phyloP scores from a whole-genome alignment of 2,329 filamentous ascomycete genomes.

The Colletotrichum camelliae region DNA sequence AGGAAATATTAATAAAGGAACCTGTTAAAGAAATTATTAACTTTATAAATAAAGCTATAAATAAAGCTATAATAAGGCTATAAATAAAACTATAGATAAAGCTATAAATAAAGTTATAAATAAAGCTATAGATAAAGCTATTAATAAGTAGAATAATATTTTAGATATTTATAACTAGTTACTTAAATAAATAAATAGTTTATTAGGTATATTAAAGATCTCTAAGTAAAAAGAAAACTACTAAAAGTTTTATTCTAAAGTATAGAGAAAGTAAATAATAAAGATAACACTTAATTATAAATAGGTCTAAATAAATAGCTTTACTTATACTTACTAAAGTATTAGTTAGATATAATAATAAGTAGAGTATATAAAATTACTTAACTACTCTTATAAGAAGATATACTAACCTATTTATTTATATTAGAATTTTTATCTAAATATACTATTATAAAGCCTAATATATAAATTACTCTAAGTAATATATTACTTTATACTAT shows the following conservation, averaged over 20 bases:
- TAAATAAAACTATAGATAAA: too few relatives aligned
- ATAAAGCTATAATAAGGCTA: too few relatives aligned
- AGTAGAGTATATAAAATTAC: background rate
- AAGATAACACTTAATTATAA: background rate
- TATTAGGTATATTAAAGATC: background rate
- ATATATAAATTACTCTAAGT: background rate
- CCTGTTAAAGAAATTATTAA: too few relatives aligned
- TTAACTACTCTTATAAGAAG: background rate
- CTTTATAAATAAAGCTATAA: too few relatives aligned
- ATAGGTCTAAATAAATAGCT: background rate
- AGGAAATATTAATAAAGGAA: too few relatives aligned
- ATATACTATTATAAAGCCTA: too few relatives aligned
- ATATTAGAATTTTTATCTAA: too few relatives aligned
- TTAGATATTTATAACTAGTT: background rate
- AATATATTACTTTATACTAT: background rate
- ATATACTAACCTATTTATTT: too few relatives aligned
- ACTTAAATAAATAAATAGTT: background rate
- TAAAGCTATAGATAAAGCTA: background rate
- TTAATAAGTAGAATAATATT: background rate
- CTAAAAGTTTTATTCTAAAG: background rate
- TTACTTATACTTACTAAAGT: background rate
- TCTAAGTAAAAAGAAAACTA: background rate
- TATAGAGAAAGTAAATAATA: background rate
- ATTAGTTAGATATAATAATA: accelerated
- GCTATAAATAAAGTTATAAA: too few relatives aligned